These are phyloP conservation scores for Backusella tuberculispora DNA, from an alignment of 192 early-diverging fungal species.

Conservation along the genomic window DNA sequence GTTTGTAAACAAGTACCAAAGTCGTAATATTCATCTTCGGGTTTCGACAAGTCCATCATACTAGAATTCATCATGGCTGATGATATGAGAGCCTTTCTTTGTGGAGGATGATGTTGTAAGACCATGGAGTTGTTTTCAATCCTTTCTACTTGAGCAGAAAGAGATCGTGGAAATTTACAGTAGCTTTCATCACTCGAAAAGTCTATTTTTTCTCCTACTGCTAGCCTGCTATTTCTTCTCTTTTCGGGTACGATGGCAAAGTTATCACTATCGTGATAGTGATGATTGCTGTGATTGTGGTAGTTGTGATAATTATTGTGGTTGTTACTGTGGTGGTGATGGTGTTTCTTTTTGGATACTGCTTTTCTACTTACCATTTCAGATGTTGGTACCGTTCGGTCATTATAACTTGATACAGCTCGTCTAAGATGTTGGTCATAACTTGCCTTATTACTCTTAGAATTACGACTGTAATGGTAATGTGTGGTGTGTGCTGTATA, in stretches of 20 bases:
- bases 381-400: slow-evolving; percentile 2
- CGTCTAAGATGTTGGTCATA: background rate
- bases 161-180: background rate
- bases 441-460: background rate
- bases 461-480: background rate
- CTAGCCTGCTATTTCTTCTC: background rate
- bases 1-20: slow-evolving; percentile 16
- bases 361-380: background rate
- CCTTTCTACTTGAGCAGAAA: slow-evolving; percentile 1
- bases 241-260: background rate
- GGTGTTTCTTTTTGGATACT: background rate
- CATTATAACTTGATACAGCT: slow-evolving; percentile 3
- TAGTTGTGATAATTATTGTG: too few species aligned
- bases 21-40: background rate
- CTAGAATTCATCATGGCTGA: background rate
- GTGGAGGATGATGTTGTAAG: background rate
- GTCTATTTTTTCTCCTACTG: too few species aligned
- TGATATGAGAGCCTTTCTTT: background rate
- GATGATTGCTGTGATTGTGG: too few species aligned
- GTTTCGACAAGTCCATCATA: background rate
- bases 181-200: background rate
- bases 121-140: background rate
- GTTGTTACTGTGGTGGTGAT: background rate
- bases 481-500: background rate
- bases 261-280: background rate